Percentiles rank a stretch among this genome's conserved stretches.
These are phyloP conservation scores for Phytophthora pistaciae DNA, from an alignment of 352 stramenopile genomes.

Conservation along the genomic window DNA sequence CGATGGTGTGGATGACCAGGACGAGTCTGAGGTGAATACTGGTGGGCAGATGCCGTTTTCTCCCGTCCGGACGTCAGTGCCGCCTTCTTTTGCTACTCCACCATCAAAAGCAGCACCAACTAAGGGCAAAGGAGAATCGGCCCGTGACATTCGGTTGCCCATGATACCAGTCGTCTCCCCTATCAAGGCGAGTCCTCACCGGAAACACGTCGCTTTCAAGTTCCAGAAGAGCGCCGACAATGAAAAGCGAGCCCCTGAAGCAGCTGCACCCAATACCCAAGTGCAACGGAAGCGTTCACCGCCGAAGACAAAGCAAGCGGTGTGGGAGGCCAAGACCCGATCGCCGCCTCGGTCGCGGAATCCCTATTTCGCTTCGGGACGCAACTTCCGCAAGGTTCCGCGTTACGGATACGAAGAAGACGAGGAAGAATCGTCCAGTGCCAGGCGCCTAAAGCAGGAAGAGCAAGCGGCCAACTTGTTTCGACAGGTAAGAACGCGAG, in stretches of 20 bases:
- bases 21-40: not conserved
- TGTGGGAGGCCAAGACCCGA: slow-evolving; percentile 30
- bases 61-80: slow-evolving; percentile 25
- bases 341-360: slow-evolving; percentile 52
- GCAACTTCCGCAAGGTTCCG: slow-evolving; percentile 30
- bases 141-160: slow-evolving; percentile 25
- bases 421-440: slow-evolving; percentile 21
- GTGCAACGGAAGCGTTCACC: slow-evolving; percentile 16
- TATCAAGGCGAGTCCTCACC: slow-evolving; percentile 54
- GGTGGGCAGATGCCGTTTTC: slow-evolving; percentile 28
- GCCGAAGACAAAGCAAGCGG: slow-evolving; percentile 26
- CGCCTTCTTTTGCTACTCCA: not conserved
- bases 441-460: slow-evolving; percentile 22
- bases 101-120: not conserved
- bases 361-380: slow-evolving; percentile 33
- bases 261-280: slow-evolving; percentile 19
- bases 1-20: slow-evolving; percentile 5
- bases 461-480: slow-evolving; percentile 17
- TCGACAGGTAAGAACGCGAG: slow-evolving; percentile 13
- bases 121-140: slow-evolving; percentile 9
- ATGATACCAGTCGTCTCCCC: slow-evolving; percentile 61
- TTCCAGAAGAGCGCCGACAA: slow-evolving; percentile 20
- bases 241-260: not conserved
- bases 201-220: slow-evolving; percentile 53
- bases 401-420: slow-evolving; percentile 7